A percentile compares a stretch with the other conserved stretches of the same genome.
phyloP scores from a whole-genome alignment of 192 early-diverging fungal genomes.

The Fimicolochytrium jonesii region DNA sequence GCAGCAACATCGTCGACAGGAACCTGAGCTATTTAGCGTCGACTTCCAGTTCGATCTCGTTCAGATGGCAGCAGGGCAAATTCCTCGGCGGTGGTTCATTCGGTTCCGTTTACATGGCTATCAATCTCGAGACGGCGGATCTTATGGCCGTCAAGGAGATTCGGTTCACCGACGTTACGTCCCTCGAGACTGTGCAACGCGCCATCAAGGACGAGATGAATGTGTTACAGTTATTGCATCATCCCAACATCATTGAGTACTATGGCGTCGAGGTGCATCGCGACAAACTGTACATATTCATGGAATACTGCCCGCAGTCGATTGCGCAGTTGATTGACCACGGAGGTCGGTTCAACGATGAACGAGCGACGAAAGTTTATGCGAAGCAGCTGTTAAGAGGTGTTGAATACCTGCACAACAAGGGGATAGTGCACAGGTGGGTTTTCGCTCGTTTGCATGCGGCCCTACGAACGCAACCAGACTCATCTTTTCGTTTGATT shows the following conservation, averaged over 20 bases:
- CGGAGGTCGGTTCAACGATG: constrained; percentile 69
- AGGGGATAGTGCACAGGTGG: constrained; percentile 79
- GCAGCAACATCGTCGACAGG: constrained; percentile 68
- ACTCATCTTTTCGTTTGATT: neutral
- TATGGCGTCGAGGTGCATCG: constrained; percentile 89
- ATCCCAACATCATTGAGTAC: constrained; percentile 87
- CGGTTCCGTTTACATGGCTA: constrained; percentile 77
- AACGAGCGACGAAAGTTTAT: constrained; percentile 65
- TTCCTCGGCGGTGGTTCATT: constrained; percentile 84
- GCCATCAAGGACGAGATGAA: constrained; percentile 88
- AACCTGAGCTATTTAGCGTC: constrained; percentile 73
- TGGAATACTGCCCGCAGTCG: constrained; percentile 84
- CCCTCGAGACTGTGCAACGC: constrained; percentile 55
- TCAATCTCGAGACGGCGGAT: constrained; percentile 77
- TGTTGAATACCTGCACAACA: constrained; percentile 75
- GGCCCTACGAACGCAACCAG: neutral
- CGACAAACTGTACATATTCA: constrained; percentile 68
- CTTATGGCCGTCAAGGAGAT: constrained; percentile 94
- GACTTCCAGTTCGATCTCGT: constrained; percentile 71
- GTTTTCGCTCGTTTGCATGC: neutral
- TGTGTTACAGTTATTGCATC: constrained; percentile 83
- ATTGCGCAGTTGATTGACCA: constrained; percentile 72
- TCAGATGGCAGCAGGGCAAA: constrained; percentile 83
- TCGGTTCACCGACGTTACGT: constrained; percentile 68
- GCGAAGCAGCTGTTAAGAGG: constrained; percentile 80